Evolutionary conservation across 371 early-diverging fungal species (phyloP).

Genomic region (Mortierella sp.): DNA sequence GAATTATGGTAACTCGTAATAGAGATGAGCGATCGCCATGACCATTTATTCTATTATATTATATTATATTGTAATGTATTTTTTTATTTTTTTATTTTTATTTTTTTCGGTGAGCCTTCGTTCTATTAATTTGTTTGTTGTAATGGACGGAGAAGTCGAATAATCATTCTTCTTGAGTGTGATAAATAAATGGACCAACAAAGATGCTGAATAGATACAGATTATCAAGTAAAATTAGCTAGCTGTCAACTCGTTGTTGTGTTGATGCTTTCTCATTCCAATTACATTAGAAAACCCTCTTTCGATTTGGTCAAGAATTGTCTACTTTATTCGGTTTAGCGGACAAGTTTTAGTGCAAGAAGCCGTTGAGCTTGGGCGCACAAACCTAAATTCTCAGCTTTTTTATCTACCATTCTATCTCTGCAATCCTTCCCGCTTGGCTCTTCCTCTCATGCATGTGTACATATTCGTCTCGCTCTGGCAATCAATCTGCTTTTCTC

Average conservation of each 20-base stretch:
- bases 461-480: not conserved
- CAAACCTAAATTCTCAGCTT: not conserved
- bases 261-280: too few relatives aligned
- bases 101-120: not conserved
- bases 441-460: not conserved
- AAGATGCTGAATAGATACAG: not conserved
- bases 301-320: not conserved
- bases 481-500: not conserved
- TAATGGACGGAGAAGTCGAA: not conserved
- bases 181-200: too few relatives aligned
- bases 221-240: not conserved
- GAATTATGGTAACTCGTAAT: too few relatives aligned
- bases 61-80: slow-evolving; percentile 6
- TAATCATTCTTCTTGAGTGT: not conserved
- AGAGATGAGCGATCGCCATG: not conserved
- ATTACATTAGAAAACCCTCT: too few relatives aligned
- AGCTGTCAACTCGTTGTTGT: too few relatives aligned
- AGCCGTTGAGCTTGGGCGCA: not conserved
- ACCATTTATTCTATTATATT: too few relatives aligned
- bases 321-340: slow-evolving; percentile 3
- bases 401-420: not conserved
- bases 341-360: not conserved
- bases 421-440: not conserved
- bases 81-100: slow-evolving; percentile 1
- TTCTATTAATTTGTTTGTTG: not conserved